These are phyloP conservation scores for Coemansia sp. DNA, from an alignment of 192 early-diverging fungal species.

Conservation along the genomic window DNA sequence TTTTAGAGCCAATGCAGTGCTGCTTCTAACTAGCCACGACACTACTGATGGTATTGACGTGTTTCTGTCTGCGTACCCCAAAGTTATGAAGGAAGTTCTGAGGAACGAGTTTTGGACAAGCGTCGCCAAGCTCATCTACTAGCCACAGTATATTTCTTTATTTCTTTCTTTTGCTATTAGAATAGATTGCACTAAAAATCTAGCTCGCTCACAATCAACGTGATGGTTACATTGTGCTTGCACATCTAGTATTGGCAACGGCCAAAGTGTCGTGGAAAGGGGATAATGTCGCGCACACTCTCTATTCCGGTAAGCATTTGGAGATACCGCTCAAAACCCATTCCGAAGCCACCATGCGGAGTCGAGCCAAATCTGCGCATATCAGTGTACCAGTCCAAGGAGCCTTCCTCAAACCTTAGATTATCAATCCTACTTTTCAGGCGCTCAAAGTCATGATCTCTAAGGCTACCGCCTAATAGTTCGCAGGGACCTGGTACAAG, in stretches of 20 bases:
- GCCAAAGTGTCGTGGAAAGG: conserved; percentile 58
- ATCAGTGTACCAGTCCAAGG: conserved; percentile 84
- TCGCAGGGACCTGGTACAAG: conserved; percentile 84
- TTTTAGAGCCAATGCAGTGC: conserved; percentile 40
- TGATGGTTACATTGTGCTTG: background rate
- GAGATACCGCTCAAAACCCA: conserved; percentile 85
- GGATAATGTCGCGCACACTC: conserved; percentile 74
- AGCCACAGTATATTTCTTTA: conserved; percentile 2
- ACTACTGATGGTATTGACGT: conserved; percentile 39
- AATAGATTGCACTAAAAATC: background rate
- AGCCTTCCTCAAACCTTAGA: conserved; percentile 60
- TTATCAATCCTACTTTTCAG: conserved; percentile 57
- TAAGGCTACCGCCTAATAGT: conserved; percentile 77
- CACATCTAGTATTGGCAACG: conserved; percentile 55
- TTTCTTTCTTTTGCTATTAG: background rate
- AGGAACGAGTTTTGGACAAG: conserved; percentile 45
- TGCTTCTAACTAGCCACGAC: conserved; percentile 30
- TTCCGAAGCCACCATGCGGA: conserved; percentile 88
- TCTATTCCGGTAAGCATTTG: conserved; percentile 75
- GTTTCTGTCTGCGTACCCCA: conserved; percentile 39
- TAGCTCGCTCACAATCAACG: background rate
- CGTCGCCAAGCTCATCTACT: conserved; percentile 36
- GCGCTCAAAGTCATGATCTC: conserved; percentile 66
- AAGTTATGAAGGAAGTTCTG: conserved; percentile 42
- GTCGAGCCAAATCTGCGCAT: conserved; percentile 77